Percentiles rank a stretch among this genome's conserved stretches.
Evolutionary conservation across 306 rosid genomes (phyloP).

Genomic region (Malus domestica): DNA sequence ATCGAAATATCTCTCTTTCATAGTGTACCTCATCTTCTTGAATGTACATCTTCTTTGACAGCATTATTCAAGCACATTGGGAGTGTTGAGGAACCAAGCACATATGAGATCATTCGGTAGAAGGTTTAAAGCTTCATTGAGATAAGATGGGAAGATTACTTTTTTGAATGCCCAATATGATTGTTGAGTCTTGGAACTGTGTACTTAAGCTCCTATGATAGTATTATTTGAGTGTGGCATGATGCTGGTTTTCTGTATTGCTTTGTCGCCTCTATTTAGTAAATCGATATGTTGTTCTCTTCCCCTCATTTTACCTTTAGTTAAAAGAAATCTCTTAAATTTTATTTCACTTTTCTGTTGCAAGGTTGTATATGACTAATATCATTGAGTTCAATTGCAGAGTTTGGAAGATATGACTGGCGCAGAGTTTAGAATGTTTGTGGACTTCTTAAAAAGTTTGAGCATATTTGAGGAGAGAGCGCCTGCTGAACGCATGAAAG

Average conservation of each 20-base stretch:
- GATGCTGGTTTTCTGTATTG: not conserved
- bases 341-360: not conserved
- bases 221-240: not conserved
- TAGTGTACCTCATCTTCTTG: slow-evolving; percentile 12
- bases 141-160: slow-evolving; percentile 55
- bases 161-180: slow-evolving; percentile 1
- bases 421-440: slow-evolving; percentile 79
- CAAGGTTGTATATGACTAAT: slow-evolving; percentile 20
- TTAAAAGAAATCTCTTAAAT: not conserved
- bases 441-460: slow-evolving; percentile 79
- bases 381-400: slow-evolving; percentile 41
- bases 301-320: not conserved
- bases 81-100: slow-evolving; percentile 57
- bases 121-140: slow-evolving; percentile 77
- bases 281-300: not conserved
- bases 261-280: not conserved
- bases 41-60: slow-evolving; percentile 73
- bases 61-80: slow-evolving; percentile 89
- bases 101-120: slow-evolving; percentile 70
- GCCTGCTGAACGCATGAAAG: slow-evolving; percentile 71
- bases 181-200: not conserved
- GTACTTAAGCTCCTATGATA: not conserved
- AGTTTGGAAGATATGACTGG: slow-evolving; percentile 87
- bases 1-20: not conserved
- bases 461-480: slow-evolving; percentile 82